Percentiles rank a stretch among this genome's conserved stretches.
phyloP scores from a whole-genome alignment of 345 rosid species.

The Viola odorata region DNA sequence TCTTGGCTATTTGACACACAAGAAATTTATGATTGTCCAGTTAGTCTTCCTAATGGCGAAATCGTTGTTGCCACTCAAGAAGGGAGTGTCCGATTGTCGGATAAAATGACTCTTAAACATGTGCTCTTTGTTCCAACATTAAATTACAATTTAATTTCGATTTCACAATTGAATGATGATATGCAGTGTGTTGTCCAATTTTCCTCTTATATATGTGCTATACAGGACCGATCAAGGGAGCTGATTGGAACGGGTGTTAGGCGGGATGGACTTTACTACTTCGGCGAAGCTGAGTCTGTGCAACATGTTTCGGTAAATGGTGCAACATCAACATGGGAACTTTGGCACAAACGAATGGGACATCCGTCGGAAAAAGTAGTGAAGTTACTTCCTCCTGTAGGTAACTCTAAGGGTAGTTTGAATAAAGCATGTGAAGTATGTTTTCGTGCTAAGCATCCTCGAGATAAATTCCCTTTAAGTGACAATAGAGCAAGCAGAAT shows the following conservation, averaged over 20 bases:
- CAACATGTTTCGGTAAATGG: background rate
- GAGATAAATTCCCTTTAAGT: background rate
- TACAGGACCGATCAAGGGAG: background rate
- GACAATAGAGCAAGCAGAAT: background rate
- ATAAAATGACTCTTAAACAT: too few relatives aligned
- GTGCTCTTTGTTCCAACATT: background rate
- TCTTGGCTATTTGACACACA: background rate
- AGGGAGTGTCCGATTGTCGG: background rate
- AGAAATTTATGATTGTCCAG: background rate
- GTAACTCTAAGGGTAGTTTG: background rate
- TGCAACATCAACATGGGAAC: too few relatives aligned
- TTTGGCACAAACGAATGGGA: background rate
- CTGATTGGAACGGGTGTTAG: background rate
- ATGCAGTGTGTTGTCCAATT: background rate
- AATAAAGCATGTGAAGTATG: background rate
- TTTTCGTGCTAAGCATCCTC: background rate
- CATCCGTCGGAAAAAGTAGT: background rate
- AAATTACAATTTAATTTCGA: background rate
- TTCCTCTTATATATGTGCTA: background rate
- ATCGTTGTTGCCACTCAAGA: background rate
- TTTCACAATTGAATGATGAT: background rate
- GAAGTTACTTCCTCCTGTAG: background rate
- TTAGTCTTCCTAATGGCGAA: background rate
- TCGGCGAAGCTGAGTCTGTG: background rate
- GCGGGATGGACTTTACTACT: background rate